Base-by-base conservation (phyloP, 495 filamentous ascomycete genomes). In the Hypomontagnella monticulosa region DNA sequence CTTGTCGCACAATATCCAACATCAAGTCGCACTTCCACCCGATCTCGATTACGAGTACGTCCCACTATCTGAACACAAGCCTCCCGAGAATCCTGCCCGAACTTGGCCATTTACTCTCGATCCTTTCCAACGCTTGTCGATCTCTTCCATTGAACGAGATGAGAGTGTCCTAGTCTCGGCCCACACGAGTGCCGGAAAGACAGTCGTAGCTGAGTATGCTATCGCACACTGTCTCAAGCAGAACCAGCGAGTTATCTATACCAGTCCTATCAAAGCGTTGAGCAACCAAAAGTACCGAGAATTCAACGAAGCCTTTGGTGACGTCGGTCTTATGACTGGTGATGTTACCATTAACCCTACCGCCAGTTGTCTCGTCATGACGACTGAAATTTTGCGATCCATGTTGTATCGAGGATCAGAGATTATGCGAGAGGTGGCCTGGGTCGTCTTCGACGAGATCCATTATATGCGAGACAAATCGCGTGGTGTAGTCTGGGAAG, bases 301-400 rank as follows among this genome's bases (percentile, higher is more conserved):
- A 75, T 99, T 99, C 76, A 85, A 86, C 36, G 93, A 90, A 33
- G 93, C 97, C 52, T 99, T 99, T 78, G 93, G 93, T 38, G 95
- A 99, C 75, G 95, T 97, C 56, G 95, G 95, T 34, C 81, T 99
- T 61, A 99, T 99, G 95, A 99, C 95, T 3, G 95, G 95, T 68
- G 95, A 99, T 84, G 96, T 96, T 57, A 99, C 95, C 23, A 99
- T 98, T 79, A 99, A 99, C 71, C 96, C 96, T 34, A 97, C 95
- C 1, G 95, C 95, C 40, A 97, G 93, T 37, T 98, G 95, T 77
- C 85, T 99, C 54, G 95, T 99, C 67, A 99, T 99, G 95, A 99
- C 95, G 3, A 99, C 95, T 6, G 95, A 99, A 84, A 99, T 99
- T 91, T 78, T 99, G 67, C 89, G 95, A 44, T 98, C 95, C 4